A percentile compares a stretch with the other conserved stretches of the same genome.
phyloP scores from a whole-genome alignment of 2,329 filamentous ascomycete species.

The Raffaelea ambrosiae region DNA sequence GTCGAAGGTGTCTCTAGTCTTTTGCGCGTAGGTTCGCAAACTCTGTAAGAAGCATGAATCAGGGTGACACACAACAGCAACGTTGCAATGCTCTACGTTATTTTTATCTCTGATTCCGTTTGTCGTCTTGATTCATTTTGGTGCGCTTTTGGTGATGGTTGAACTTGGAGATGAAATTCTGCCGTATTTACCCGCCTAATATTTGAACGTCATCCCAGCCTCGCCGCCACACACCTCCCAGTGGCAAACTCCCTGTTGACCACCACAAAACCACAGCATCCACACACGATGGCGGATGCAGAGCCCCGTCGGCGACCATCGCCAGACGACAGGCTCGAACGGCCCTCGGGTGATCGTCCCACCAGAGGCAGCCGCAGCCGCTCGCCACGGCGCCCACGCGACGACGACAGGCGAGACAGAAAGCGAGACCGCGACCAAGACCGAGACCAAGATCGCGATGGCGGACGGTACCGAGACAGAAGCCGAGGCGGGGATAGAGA shows the following conservation, averaged over 20 bases:
- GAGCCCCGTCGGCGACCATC: background rate
- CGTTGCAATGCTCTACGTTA: too few relatives aligned
- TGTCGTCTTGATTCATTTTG: background rate
- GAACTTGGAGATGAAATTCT: background rate
- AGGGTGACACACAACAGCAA: too few relatives aligned
- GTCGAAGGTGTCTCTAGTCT: too few relatives aligned
- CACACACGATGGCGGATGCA: background rate
- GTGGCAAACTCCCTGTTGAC: too few relatives aligned
- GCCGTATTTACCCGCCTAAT: conserved; percentile 4
- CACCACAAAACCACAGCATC: background rate
- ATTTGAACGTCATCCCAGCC: background rate
- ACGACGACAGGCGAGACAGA: background rate
- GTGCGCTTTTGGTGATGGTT: too few relatives aligned
- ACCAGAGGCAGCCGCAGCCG: conserved; percentile 3
- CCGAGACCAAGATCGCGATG: conserved; percentile 19
- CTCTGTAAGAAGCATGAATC: too few relatives aligned
- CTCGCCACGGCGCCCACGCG: conserved; percentile 2
- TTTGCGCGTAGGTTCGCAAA: too few relatives aligned
- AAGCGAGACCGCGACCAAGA: conserved; percentile 8
- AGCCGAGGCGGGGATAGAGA: conserved; percentile 13
- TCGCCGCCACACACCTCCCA: background rate
- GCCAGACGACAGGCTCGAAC: too few relatives aligned
- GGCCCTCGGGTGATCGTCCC: background rate
- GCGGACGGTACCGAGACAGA: conserved; percentile 18
- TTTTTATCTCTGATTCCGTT: too few relatives aligned